Base-by-base conservation (phyloP, 2,329 filamentous ascomycete species). In the Aspergillus sp. region DNA sequence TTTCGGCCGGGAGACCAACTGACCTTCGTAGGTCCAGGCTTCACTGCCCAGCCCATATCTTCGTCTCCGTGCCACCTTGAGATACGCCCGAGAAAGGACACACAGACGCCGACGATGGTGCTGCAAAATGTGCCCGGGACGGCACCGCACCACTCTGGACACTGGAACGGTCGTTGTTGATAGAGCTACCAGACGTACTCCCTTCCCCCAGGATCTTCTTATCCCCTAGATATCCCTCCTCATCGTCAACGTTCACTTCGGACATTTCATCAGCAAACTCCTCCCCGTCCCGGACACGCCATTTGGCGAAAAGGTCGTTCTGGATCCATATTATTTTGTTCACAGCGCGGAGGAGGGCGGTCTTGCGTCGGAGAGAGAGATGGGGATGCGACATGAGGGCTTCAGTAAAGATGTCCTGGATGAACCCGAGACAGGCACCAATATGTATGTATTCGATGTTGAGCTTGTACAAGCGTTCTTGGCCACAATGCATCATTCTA, bases 301-400 rank as follows among this genome's bases (percentile, higher is more conserved):
- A 90, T 64, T 85, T 86, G n/a, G 86, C 84, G 64, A 91, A 86
- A 29, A 91, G 74, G 64, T 91, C 86, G 61, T 91, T 91, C 67
- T 91, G 87, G 55, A 91, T 89, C 86, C 86, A 91, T 53, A 91
- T 83, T 28, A 91, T 82, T 65, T 93, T 91, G 52, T 81, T 81
- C 26, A 91, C 73, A 1, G 87, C 86, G 62, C 84, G 86, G 41
- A 90, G 76, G 4, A 91, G 75, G 26, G 79, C 82, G 12, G 85
- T 82, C 69, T 90, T 90, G 66, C 78, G 78, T 48, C 75, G 73
- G 57, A 86, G 74, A 34, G 77, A 74, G 34, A 93, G 72, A 2
- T 78, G 77, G 1, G 85, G 85, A 58, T 88, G 76, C 3, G 78
- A 83, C 43, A 91, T 76, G 44, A 91, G 81, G 10, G 86, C 86